Conservation (phyloP, 1,139 yeast genomes). For the Kluyveromyces sp. region DNA sequence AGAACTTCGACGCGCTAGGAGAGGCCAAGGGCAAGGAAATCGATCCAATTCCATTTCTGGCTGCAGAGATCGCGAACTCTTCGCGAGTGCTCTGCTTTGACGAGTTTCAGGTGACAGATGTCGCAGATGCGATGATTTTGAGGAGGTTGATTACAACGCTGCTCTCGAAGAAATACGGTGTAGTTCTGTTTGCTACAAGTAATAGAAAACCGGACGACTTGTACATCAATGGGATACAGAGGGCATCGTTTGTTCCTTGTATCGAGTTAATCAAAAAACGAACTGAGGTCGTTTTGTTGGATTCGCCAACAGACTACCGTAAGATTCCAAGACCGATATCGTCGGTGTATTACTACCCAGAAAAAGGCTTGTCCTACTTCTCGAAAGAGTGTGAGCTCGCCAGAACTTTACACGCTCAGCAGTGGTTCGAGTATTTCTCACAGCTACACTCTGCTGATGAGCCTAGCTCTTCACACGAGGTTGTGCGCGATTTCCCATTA, state of each 20-base stretch:
- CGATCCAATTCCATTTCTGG: conserved; percentile 79
- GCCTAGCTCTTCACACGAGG: conserved; percentile 13
- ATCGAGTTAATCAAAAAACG: conserved; percentile 68
- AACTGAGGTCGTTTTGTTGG: conserved; percentile 69
- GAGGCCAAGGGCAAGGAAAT: conserved; percentile 48
- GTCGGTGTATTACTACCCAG: conserved; percentile 72
- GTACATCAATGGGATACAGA: conserved; percentile 87
- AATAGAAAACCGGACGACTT: conserved; percentile 92
- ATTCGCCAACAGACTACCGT: conserved; percentile 91
- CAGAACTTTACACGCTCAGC: conserved; percentile 55
- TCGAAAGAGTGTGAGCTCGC: conserved; percentile 46
- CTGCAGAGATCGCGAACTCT: conserved; percentile 70
- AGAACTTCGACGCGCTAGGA: conserved; percentile 22
- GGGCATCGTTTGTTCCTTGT: conserved; percentile 87
- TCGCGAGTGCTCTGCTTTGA: conserved; percentile 86
- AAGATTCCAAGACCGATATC: conserved; percentile 79
- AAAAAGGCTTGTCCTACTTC: conserved; percentile 50
- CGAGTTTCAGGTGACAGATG: conserved; percentile 94
- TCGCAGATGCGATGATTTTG: conserved; percentile 95
- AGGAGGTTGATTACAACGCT: conserved; percentile 63
- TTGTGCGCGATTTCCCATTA: conserved; percentile 20
- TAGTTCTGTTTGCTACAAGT: conserved; percentile 85
- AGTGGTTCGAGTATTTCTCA: conserved; percentile 76
- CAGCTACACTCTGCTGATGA: conserved; percentile 40
- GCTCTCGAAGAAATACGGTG: conserved; percentile 66